A percentile compares a stretch with the other conserved stretches of the same genome.
phyloP scores from a whole-genome alignment of 1,284 basidiomycete genomes.

The Puccinia novopanici region DNA sequence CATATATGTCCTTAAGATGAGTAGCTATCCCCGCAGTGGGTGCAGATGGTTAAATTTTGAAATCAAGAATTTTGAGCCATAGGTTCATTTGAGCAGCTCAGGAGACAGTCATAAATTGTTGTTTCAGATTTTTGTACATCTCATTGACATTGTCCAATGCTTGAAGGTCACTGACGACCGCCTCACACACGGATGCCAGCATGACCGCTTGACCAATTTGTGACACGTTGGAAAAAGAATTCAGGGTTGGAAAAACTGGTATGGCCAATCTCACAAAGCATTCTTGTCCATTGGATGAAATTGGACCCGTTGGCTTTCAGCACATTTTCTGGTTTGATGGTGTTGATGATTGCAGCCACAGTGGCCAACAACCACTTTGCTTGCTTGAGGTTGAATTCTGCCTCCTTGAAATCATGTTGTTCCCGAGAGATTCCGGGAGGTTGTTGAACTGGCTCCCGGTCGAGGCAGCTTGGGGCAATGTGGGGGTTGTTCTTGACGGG shows the following conservation, averaged over 20 bases:
- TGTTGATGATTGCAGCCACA: not conserved
- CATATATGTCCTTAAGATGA: no score
- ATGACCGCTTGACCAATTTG: no score
- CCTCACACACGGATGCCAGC: not conserved
- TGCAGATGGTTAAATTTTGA: not conserved
- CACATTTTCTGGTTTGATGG: not conserved
- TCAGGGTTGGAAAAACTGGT: not conserved
- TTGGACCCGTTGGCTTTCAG: not conserved
- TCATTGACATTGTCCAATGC: not conserved
- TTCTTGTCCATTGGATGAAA: not conserved
- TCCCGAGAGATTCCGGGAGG: no score
- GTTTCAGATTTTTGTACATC: not conserved
- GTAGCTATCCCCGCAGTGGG: not conserved
- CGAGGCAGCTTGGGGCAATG: not conserved
- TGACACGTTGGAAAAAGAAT: no score
- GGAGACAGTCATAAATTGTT: not conserved
- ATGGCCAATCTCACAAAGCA: not conserved
- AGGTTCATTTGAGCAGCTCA: constrained; percentile 18
- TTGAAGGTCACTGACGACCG: not conserved
- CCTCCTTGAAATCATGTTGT: not conserved
- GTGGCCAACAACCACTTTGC: not conserved
- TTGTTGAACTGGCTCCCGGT: not conserved
- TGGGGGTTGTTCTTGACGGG: no score
- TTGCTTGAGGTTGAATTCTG: not conserved
- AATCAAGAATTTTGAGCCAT: not conserved